phyloP scores from a whole-genome alignment of 2,329 filamentous ascomycete genomes.

The Neopestalotiopsis clavispora region DNA sequence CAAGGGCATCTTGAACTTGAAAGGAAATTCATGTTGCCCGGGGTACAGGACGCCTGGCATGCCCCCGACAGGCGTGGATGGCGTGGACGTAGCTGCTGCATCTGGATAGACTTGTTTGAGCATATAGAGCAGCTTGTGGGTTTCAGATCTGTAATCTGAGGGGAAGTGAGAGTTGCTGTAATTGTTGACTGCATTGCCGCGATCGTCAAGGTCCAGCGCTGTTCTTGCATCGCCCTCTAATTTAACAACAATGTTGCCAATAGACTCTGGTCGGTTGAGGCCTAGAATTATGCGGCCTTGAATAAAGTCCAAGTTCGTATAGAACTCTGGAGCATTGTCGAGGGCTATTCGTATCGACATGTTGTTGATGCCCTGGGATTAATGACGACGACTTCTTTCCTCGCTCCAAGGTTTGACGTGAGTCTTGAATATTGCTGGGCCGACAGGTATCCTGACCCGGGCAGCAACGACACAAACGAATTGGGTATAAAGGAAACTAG shows the following conservation, averaged over 20 bases:
- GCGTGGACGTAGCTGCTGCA: slow-evolving; percentile 45
- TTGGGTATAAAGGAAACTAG: not conserved
- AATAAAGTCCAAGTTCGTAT: slow-evolving; percentile 80
- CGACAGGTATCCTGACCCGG: slow-evolving; percentile 4
- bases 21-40: slow-evolving; percentile 77
- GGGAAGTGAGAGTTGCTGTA: slow-evolving; percentile 20
- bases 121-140: slow-evolving; percentile 77
- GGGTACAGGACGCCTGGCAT: slow-evolving; percentile 63
- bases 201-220: slow-evolving; percentile 57
- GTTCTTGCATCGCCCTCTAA: slow-evolving; percentile 81
- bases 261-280: slow-evolving; percentile 69
- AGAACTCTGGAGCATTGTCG: slow-evolving; percentile 71
- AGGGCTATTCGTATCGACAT: slow-evolving; percentile 74
- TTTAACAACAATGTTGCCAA: slow-evolving; percentile 79
- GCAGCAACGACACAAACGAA: not conserved
- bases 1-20: slow-evolving; percentile 77
- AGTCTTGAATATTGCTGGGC: not conserved
- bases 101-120: slow-evolving; percentile 75
- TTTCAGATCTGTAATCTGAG: slow-evolving; percentile 57
- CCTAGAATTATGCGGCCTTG: slow-evolving; percentile 63
- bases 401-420: not conserved
- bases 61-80: slow-evolving; percentile 41
- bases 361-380: slow-evolving; percentile 30
- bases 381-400: not conserved
- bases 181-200: slow-evolving; percentile 43